A percentile compares a stretch with the other conserved stretches of the same genome.
These are phyloP conservation scores for Suillus decipiens DNA, from an alignment of 768 basidiomycete genomes.

Conservation along the genomic window DNA sequence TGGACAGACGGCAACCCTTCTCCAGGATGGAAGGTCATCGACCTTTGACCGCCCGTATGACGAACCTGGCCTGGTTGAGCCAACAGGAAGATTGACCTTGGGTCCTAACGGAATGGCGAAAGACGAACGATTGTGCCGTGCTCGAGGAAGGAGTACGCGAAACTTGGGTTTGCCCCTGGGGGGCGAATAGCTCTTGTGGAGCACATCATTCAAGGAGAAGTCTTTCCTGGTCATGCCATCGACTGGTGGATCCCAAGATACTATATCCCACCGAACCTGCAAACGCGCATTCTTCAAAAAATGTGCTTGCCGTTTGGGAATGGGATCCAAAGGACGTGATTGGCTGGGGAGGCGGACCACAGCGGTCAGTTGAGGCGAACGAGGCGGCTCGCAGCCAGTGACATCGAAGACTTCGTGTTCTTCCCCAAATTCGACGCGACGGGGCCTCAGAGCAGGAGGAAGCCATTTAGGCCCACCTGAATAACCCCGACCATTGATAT, in stretches of 20 bases:
- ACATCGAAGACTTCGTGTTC: constrained; percentile 46
- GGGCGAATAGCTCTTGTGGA: constrained; percentile 51
- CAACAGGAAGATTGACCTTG: constrained; percentile 42
- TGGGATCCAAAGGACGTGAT: constrained; percentile 42
- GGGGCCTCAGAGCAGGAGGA: constrained; percentile 53
- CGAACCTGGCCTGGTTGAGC: constrained; percentile 20
- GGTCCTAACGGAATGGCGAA: constrained; percentile 21
- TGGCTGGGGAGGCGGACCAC: constrained; percentile 50
- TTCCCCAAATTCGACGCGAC: constrained; percentile 32
- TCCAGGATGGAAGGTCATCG: constrained; percentile 42
- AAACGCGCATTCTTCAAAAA: constrained; percentile 39
- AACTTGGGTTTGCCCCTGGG: constrained; percentile 37
- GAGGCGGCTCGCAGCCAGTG: constrained; percentile 51
- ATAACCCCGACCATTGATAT: constrained; percentile 18
- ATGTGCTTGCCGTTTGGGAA: constrained; percentile 50
- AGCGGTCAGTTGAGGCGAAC: constrained; percentile 45
- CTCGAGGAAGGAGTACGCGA: constrained; percentile 38
- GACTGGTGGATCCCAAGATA: constrained; percentile 73
- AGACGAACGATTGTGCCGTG: constrained; percentile 10
- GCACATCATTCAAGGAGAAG: constrained; percentile 61
- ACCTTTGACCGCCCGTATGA: constrained; percentile 33
- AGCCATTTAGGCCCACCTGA: constrained; percentile 46
- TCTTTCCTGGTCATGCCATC: constrained; percentile 63
- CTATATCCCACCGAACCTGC: constrained; percentile 59
- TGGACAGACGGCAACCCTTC: constrained; percentile 25